phyloP scores from a whole-genome alignment of 768 basidiomycete species.

The Neoboletus subvelutipes region DNA sequence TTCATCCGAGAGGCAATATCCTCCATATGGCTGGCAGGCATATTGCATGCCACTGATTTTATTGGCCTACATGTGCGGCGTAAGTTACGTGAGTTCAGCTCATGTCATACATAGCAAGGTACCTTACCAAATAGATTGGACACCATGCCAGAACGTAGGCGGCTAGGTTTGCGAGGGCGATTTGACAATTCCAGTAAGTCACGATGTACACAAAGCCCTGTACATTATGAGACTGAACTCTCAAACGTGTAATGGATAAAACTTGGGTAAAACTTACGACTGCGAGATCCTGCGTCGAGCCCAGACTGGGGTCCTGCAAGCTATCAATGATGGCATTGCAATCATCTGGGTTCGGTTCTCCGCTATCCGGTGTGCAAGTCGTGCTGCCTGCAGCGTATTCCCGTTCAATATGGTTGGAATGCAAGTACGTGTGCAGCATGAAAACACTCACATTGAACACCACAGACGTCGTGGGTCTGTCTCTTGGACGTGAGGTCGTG shows the following conservation, averaged over 20 bases:
- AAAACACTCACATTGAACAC: background rate
- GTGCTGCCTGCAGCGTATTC: background rate
- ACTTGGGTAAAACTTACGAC: background rate
- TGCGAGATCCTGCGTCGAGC: background rate
- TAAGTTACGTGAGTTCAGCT: background rate
- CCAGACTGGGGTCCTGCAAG: background rate
- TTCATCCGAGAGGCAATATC: background rate
- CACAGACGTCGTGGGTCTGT: background rate
- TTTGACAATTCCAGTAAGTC: background rate
- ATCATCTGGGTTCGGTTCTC: background rate
- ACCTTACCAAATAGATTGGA: background rate
- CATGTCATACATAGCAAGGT: background rate
- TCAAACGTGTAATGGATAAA: background rate
- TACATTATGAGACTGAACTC: background rate
- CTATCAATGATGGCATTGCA: rapidly evolving
- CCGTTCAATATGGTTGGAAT: background rate
- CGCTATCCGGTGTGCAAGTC: background rate
- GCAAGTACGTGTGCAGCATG: background rate
- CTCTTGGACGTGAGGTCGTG: background rate
- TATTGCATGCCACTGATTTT: background rate
- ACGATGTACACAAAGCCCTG: rapidly evolving
- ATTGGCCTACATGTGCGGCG: background rate
- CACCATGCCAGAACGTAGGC: rapidly evolving
- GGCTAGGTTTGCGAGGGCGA: background rate
- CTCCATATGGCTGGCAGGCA: background rate